Evolutionary conservation across 2,329 filamentous ascomycete genomes (phyloP).

Genomic region (Phyllosticta ampelicida): DNA sequence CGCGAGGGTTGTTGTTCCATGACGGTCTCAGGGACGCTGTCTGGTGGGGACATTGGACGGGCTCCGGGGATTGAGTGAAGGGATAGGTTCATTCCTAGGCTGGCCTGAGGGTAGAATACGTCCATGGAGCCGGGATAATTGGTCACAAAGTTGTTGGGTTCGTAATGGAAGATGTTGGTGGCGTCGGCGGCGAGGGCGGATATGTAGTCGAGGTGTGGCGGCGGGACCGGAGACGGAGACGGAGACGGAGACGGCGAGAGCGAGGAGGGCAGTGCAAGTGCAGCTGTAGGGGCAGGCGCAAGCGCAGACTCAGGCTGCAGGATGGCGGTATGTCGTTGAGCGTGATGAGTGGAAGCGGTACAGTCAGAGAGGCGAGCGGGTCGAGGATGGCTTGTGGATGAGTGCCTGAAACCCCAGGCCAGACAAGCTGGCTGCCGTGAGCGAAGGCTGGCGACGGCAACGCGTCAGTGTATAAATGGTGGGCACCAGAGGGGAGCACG

Average conservation of each 20-base stretch:
- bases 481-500: background rate
- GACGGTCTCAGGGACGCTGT: background rate
- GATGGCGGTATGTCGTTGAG: background rate
- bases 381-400: background rate
- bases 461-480: background rate
- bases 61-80: background rate
- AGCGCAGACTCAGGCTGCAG: conserved; percentile 3
- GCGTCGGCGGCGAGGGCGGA: background rate
- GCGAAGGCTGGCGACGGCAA: background rate
- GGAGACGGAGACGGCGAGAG: background rate
- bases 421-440: background rate
- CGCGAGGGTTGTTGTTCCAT: conserved; percentile 4
- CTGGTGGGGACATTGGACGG: conserved; percentile 1
- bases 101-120: background rate
- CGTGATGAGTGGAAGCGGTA: background rate
- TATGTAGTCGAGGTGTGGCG: conserved; percentile 2
- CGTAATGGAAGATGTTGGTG: background rate
- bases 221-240: background rate
- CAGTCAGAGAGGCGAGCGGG: background rate
- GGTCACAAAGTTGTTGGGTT: background rate
- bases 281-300: too few relatives aligned
- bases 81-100: background rate
- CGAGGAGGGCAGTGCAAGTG: too few relatives aligned
- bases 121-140: background rate
- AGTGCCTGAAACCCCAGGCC: background rate